These are phyloP conservation scores for Boehmeria nivea DNA, from an alignment of 306 rosid genomes.

Conservation along the genomic window DNA sequence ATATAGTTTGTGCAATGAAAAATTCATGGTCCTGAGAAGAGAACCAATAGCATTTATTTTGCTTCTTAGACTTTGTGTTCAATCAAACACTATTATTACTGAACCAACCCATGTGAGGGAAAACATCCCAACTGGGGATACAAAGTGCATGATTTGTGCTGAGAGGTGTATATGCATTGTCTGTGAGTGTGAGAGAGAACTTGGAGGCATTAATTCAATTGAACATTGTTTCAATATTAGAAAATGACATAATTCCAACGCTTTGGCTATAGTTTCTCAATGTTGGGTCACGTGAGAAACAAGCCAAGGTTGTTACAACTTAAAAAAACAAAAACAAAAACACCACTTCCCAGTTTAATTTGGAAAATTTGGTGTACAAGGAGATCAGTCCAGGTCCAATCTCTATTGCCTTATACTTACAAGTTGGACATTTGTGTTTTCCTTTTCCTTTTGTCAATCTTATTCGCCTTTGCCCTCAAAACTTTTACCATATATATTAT, in stretches of 20 bases:
- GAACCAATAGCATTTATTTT: constrained; percentile 3
- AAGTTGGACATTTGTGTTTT: constrained; percentile 5
- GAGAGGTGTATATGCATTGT: neutral
- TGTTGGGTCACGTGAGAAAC: neutral
- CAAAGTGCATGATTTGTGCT: neutral
- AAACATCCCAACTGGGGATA: neutral
- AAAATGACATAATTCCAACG: constrained; percentile 1
- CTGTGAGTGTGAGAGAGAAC: neutral
- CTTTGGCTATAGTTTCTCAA: constrained; percentile 14
- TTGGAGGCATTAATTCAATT: constrained; percentile 9
- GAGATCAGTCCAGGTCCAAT: constrained; percentile 8
- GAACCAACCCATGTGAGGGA: constrained; percentile 4
- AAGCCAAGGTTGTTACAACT: constrained; percentile 46
- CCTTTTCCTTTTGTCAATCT: constrained; percentile 11
- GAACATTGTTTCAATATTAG: neutral
- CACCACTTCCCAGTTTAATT: no score
- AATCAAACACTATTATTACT: neutral
- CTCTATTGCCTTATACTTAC: constrained; percentile 24
- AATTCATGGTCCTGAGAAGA: neutral
- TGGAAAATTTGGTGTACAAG: constrained; percentile 21
- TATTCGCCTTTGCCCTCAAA: neutral
- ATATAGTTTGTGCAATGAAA: neutral
- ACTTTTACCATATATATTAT: neutral
- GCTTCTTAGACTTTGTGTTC: neutral
- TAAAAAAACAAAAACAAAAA: neutral